Evolutionary conservation across 495 filamentous ascomycete genomes (phyloP).

Genomic region (Hypoxylon fuscum): DNA sequence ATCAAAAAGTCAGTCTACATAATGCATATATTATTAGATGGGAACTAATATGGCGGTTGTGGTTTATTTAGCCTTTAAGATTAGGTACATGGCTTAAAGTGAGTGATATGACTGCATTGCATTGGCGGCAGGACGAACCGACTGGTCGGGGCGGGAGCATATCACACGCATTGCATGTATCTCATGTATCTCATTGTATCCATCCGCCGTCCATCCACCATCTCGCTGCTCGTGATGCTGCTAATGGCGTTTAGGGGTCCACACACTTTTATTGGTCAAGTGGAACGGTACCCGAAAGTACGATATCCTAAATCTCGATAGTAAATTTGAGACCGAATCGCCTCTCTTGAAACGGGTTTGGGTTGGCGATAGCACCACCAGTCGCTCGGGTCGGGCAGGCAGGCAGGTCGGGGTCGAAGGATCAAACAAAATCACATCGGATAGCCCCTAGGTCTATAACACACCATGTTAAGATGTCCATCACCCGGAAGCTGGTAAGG

Average conservation of each 20-base stretch:
- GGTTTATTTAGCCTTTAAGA: not conserved
- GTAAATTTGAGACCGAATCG: not conserved
- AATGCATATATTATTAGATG: too few relatives aligned
- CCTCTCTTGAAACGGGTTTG: constrained; percentile 2
- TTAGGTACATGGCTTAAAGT: not conserved
- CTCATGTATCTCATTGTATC: too few relatives aligned
- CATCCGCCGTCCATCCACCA: too few relatives aligned
- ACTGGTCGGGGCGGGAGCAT: constrained; percentile 17
- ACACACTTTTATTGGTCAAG: not conserved
- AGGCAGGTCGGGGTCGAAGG: not conserved
- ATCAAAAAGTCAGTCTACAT: too few relatives aligned
- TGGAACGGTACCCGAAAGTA: not conserved
- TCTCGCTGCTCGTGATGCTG: constrained; percentile 16
- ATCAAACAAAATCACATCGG: not conserved
- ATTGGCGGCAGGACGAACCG: constrained; percentile 30
- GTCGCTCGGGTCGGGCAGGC: not conserved
- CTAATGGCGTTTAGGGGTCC: not conserved
- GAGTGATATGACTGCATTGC: not conserved
- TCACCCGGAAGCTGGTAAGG: not conserved
- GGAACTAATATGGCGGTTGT: too few relatives aligned
- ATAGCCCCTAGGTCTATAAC: not conserved
- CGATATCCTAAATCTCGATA: not conserved
- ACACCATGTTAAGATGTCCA: not conserved
- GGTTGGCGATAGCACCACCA: not conserved
- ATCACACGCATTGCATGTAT: constrained; percentile 23